These are phyloP conservation scores for Cytauxzoon felis DNA, from an alignment of 169 alveolate species.

Conservation along the genomic window DNA sequence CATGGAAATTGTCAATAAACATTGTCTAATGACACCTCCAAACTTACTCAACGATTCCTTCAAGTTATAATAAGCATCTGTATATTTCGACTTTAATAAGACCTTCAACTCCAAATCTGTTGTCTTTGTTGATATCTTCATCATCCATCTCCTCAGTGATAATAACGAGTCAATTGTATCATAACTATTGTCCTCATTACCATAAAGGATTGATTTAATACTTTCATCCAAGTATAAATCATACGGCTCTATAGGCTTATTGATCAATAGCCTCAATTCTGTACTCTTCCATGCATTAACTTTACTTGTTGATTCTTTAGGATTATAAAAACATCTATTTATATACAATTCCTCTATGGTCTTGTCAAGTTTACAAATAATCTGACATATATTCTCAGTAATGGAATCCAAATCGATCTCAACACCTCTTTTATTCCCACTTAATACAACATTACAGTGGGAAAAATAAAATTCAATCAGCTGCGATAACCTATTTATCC, in stretches of 20 bases:
- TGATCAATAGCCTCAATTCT: conserved; percentile 28
- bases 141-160: conserved; percentile 2
- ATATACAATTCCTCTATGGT: neutral
- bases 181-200: neutral
- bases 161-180: too few relatives aligned
- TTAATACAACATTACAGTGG: neutral
- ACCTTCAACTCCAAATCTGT: neutral
- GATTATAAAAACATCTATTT: neutral
- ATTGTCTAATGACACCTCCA: neutral
- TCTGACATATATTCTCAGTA: neutral
- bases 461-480: neutral
- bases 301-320: neutral
- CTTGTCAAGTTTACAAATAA: neutral
- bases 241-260: conserved; percentile 22
- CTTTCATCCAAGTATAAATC: conserved; percentile 21
- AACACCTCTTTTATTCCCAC: neutral
- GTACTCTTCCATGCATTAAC: conserved; percentile 27
- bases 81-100: neutral
- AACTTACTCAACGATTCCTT: neutral
- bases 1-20: conserved; percentile 26
- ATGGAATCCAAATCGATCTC: neutral
- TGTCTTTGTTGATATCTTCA: neutral
- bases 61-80: neutral
- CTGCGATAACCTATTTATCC: too few relatives aligned
- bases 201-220: conserved; percentile 13